A percentile compares a stretch with the other conserved stretches of the same genome.
Conservation (phyloP, 768 basidiomycete species). For the Lactarius quietus region DNA sequence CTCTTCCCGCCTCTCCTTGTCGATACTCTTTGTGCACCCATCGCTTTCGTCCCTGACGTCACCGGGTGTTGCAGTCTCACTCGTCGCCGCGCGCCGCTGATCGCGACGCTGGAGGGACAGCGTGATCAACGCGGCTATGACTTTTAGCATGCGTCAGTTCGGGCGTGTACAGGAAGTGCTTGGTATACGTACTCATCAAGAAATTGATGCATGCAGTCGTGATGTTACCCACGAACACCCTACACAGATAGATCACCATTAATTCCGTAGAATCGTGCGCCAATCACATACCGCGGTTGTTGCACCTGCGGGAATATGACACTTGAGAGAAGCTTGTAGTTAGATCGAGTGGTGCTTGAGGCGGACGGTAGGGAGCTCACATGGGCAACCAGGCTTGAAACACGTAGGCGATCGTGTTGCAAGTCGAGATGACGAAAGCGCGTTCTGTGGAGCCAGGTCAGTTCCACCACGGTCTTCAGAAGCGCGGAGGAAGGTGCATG, state of each 20-base stretch:
- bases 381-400: conserved; percentile 39
- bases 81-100: not conserved
- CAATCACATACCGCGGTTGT: conserved; percentile 33
- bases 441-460: conserved; percentile 31
- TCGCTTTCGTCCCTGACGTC: not conserved
- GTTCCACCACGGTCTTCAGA: not conserved
- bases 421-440: conserved; percentile 37
- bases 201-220: conserved; percentile 35
- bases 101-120: conserved; percentile 16
- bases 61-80: not conserved
- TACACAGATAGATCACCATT: not conserved
- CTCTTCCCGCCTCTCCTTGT: not conserved
- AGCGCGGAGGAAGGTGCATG: conserved; percentile 8
- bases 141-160: not conserved
- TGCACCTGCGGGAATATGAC: conserved; percentile 39
- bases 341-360: not conserved
- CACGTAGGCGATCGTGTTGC: conserved; percentile 38
- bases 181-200: conserved; percentile 31
- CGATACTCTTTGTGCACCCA: not conserved
- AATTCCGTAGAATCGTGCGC: not conserved
- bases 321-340: conserved; percentile 23
- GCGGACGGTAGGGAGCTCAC: conserved; percentile 27
- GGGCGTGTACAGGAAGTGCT: not conserved
- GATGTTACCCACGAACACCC: conserved; percentile 36
- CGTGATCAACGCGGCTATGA: conserved; percentile 6